Evolutionary conservation across 495 filamentous ascomycete species (phyloP).

Genomic region (Rhypophila decipiens): DNA sequence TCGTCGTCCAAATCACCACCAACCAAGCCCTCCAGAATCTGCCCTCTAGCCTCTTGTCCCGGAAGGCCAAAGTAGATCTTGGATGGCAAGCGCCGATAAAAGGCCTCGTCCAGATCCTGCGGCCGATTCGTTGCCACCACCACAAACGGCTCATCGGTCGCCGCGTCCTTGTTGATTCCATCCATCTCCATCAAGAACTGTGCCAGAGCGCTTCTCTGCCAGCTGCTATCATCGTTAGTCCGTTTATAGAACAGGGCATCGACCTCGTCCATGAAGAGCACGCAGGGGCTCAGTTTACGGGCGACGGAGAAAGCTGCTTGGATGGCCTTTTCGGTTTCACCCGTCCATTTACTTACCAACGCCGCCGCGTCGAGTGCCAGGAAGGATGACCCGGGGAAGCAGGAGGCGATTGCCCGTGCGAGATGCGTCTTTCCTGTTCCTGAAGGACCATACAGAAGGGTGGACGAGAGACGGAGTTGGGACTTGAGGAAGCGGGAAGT

Average conservation of each 20-base stretch:
- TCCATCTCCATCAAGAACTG: slow-evolving; percentile 22
- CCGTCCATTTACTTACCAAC: slow-evolving; percentile 6
- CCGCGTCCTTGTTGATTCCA: slow-evolving; percentile 4
- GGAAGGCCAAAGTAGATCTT: slow-evolving; percentile 16
- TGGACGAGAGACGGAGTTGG: slow-evolving; percentile 65
- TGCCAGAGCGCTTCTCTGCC: slow-evolving; percentile 10
- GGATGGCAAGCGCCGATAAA: slow-evolving; percentile 14
- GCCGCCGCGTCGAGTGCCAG: slow-evolving; percentile 6
- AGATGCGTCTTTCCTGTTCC: slow-evolving; percentile 80
- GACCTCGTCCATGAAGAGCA: slow-evolving; percentile 26
- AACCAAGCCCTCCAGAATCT: slow-evolving; percentile 15
- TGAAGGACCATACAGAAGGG: slow-evolving; percentile 87
- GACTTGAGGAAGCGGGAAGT: no score
- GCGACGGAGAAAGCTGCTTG: slow-evolving; percentile 16
- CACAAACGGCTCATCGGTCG: slow-evolving; percentile 11
- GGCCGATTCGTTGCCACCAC: slow-evolving; percentile 21
- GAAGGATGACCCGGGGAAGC: slow-evolving; percentile 10
- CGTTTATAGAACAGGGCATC: slow-evolving; percentile 17
- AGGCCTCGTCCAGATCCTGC: slow-evolving; percentile 15
- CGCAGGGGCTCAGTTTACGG: slow-evolving; percentile 14
- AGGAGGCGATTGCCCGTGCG: slow-evolving; percentile 9
- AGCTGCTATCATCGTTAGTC: neutral
- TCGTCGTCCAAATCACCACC: no score
- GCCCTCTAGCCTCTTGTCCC: neutral
- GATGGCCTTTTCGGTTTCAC: slow-evolving; percentile 20